A percentile compares a stretch with the other conserved stretches of the same genome.
Conservation (phyloP, 176 grass and related monocot species). For the Oropetium thomaeum region DNA sequence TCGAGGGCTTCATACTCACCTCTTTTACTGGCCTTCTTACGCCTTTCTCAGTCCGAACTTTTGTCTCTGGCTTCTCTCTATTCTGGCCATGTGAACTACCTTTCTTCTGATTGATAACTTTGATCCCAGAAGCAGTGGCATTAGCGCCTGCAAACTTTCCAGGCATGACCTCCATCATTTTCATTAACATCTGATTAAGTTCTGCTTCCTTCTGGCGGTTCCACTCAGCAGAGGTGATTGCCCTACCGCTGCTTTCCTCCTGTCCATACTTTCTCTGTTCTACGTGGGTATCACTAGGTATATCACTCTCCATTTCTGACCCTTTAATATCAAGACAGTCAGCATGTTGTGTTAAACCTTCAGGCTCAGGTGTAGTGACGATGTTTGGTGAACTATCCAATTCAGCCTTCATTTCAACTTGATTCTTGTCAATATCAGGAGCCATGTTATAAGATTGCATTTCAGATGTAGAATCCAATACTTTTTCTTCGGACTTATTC, state of each 20-base stretch:
- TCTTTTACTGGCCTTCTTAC: conserved; percentile 55
- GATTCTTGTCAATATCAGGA: conserved; percentile 40
- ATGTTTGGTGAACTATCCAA: conserved; percentile 13
- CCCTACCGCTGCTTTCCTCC: conserved; percentile 56
- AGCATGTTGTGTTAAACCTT: conserved; percentile 10
- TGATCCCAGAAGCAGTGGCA: conserved; percentile 30
- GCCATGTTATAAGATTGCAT: conserved; percentile 41
- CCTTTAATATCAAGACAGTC: conserved; percentile 28
- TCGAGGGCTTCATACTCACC: conserved; percentile 37
- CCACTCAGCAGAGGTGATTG: conserved; percentile 74
- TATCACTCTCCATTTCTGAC: conserved; percentile 35
- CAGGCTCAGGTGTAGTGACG: conserved; percentile 16
- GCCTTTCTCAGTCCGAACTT: conserved; percentile 61
- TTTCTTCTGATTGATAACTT: conserved; percentile 59
- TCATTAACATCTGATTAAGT: conserved; percentile 94
- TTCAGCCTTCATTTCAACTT: conserved; percentile 41
- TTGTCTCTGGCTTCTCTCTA: conserved; percentile 68
- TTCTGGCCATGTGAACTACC: conserved; percentile 44
- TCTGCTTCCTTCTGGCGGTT: conserved; percentile 91
- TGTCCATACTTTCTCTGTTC: conserved; percentile 46
- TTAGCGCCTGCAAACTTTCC: conserved; percentile 55
- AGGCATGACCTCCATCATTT: conserved; percentile 91
- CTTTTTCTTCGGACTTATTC: conserved; percentile 51
- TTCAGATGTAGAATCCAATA: conserved; percentile 50
- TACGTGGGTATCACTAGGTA: conserved; percentile 29